Evolutionary conservation across 805 yeast genomes (phyloP).

Genomic region (Candida xiaguanensis): DNA sequence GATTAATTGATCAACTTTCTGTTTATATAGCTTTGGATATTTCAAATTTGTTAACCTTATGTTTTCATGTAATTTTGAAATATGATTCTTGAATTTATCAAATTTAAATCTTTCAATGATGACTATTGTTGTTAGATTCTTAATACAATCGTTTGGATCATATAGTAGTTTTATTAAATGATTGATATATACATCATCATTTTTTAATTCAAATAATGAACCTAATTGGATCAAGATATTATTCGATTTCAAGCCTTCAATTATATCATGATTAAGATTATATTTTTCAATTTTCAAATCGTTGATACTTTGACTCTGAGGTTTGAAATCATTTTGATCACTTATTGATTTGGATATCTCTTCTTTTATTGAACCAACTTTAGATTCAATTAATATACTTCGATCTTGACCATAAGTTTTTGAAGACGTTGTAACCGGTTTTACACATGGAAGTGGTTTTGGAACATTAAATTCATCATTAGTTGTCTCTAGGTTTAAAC

Average conservation of each 20-base stretch:
- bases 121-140: neutral
- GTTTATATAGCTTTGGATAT: neutral
- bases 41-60: neutral
- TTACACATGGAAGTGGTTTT: neutral
- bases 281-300: conserved; percentile 16
- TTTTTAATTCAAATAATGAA: neutral
- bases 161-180: neutral
- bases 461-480: too few relatives aligned
- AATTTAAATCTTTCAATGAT: neutral
- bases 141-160: neutral
- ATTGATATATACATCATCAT: neutral
- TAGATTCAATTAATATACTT: conserved; percentile 13
- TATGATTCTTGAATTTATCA: neutral
- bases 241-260: conserved; percentile 7
- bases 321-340: conserved; percentile 5
- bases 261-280: conserved; percentile 12
- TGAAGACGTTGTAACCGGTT: neutral
- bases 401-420: conserved; percentile 17
- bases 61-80: neutral
- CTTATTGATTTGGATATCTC: conserved; percentile 3
- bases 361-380: conserved; percentile 2
- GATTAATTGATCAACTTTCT: neutral
- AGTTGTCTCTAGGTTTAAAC: neutral
- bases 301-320: conserved; percentile 11
- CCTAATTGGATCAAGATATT: neutral